phyloP scores from a whole-genome alignment of 2,329 filamentous ascomycete species.

The Trichoderma sp. region DNA sequence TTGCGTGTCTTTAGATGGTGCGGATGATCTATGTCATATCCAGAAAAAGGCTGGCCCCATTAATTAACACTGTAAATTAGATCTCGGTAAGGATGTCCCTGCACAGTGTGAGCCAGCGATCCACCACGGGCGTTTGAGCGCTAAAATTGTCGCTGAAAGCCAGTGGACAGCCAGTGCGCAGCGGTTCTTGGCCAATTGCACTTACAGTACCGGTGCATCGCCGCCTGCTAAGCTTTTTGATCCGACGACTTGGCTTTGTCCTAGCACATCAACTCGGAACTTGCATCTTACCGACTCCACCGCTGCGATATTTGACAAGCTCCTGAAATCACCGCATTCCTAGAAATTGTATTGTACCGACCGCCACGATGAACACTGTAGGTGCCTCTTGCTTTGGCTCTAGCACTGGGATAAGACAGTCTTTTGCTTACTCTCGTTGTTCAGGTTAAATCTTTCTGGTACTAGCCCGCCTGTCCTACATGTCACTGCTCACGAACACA shows the following conservation, averaged over 20 bases:
- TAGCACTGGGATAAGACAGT: background rate
- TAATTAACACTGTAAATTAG: slow-evolving; percentile 19
- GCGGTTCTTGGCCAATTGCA: background rate
- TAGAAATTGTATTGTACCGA: background rate
- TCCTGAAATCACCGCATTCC: background rate
- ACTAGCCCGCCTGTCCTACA: slow-evolving; percentile 29
- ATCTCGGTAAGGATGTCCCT: background rate
- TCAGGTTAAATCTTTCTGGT: slow-evolving; percentile 69
- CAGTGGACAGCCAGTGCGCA: background rate
- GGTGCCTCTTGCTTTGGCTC: background rate
- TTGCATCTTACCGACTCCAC: background rate
- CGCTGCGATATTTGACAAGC: background rate
- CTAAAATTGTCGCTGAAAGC: slow-evolving; percentile 9
- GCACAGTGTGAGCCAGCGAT: slow-evolving; percentile 16
- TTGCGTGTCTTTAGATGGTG: slow-evolving; percentile 22
- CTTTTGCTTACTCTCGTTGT: background rate
- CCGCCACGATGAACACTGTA: slow-evolving; percentile 22
- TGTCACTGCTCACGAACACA: background rate
- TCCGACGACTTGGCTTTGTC: slow-evolving; percentile 11
- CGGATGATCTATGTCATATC: slow-evolving; percentile 23
- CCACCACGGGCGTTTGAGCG: slow-evolving; percentile 11
- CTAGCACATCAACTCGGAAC: background rate
- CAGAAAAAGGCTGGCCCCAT: background rate
- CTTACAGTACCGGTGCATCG: background rate
- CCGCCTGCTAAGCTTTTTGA: slow-evolving; percentile 14